A percentile compares a stretch with the other conserved stretches of the same genome.
phyloP scores from a whole-genome alignment of 2,329 filamentous ascomycete genomes.

The Aspergillus versicolor region DNA sequence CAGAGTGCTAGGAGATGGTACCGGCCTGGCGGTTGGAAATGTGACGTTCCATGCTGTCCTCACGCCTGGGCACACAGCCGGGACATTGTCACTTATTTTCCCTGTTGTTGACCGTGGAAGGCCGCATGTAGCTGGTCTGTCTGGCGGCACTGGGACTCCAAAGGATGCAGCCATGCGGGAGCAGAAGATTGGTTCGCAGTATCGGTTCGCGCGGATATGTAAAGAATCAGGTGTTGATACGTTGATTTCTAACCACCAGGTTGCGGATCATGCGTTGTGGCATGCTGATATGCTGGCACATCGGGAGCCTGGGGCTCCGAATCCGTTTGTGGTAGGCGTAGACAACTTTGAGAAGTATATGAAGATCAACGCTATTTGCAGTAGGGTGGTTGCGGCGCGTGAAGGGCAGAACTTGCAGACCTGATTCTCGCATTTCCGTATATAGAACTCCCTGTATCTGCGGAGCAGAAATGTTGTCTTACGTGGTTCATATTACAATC shows the following conservation, averaged over 20 bases:
- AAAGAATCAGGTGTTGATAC: neutral
- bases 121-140: neutral
- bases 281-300: neutral
- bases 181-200: neutral
- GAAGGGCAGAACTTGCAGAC: neutral
- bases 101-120: neutral
- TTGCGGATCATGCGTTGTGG: neutral
- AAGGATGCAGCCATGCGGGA: neutral
- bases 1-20: neutral
- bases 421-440: neutral
- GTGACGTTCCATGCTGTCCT: neutral
- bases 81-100: neutral
- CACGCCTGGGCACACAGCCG: neutral
- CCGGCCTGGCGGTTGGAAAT: neutral
- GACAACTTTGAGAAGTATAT: neutral
- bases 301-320: neutral
- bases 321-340: neutral
- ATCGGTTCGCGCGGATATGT: neutral
- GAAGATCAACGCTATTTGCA: neutral
- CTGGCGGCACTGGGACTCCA: neutral
- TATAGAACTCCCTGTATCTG: no score
- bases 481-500: no score
- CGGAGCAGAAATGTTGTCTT: no score
- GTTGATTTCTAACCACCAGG: neutral
- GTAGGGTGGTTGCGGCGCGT: neutral